A percentile compares a stretch with the other conserved stretches of the same genome.
Evolutionary conservation across 768 basidiomycete genomes (phyloP).

Genomic region (Suillus sp.): DNA sequence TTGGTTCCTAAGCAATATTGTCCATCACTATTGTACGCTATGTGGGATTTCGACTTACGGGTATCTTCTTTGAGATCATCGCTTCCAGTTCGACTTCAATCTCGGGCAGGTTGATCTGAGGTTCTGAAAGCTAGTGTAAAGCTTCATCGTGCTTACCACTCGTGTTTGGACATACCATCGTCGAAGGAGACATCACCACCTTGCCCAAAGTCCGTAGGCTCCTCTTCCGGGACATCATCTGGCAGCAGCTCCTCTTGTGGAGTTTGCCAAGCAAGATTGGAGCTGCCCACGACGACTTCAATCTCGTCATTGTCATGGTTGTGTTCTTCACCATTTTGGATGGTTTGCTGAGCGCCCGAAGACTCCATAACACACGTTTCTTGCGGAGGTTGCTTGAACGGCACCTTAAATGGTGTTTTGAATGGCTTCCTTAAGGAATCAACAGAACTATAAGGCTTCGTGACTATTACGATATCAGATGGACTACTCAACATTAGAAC

Average conservation of each 20-base stretch:
- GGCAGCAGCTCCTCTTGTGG: constrained; percentile 1
- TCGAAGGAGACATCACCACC: no score
- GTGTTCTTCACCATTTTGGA: not conserved
- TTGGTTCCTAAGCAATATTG: constrained; percentile 28
- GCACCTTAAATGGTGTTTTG: constrained; percentile 44
- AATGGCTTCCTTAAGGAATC: constrained; percentile 50
- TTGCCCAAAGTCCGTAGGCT: not conserved
- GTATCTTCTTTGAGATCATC: constrained; percentile 45
- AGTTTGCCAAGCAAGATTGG: constrained; percentile 16
- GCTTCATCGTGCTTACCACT: constrained; percentile 7
- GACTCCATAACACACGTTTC: not conserved
- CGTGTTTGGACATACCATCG: not conserved
- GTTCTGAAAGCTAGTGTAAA: constrained; percentile 7
- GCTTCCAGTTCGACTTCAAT: constrained; percentile 40
- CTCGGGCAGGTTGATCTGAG: constrained; percentile 27
- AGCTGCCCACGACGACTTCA: constrained; percentile 8
- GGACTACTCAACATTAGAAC: not conserved
- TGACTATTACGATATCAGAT: constrained; percentile 36
- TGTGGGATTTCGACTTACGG: constrained; percentile 29
- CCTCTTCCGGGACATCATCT: not conserved
- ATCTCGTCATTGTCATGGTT: constrained; percentile 1
- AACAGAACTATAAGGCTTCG: constrained; percentile 48
- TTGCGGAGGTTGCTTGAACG: constrained; percentile 34
- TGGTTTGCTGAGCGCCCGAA: not conserved
- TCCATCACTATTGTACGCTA: not conserved